Evolutionary conservation across 352 stramenopile genomes (phyloP).

Genomic region (Pythium scleroteichum): DNA sequence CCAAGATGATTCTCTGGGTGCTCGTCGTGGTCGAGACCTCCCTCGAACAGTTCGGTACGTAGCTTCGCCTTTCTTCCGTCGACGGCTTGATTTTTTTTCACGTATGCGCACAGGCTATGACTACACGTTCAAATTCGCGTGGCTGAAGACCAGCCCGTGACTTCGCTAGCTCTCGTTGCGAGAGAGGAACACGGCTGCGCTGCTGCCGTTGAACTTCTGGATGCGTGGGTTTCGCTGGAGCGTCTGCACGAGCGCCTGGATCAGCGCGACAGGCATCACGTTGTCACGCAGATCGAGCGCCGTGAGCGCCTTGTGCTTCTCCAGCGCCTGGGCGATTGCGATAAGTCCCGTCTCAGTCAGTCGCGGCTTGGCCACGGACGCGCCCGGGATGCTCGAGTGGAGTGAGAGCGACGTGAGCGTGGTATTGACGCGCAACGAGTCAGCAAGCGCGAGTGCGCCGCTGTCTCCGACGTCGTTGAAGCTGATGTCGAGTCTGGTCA

Average conservation of each 20-base stretch:
- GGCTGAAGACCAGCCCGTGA: slow-evolving; percentile 7
- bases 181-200: slow-evolving; percentile 48
- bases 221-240: slow-evolving; percentile 43
- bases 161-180: slow-evolving; percentile 32
- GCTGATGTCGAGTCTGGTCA: slow-evolving; percentile 63
- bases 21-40: slow-evolving; percentile 7
- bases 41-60: slow-evolving; percentile 20
- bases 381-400: slow-evolving; percentile 46
- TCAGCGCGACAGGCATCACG: slow-evolving; percentile 31
- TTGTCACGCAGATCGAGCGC: slow-evolving; percentile 61
- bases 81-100: not conserved
- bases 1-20: slow-evolving; percentile 25
- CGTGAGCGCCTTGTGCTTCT: slow-evolving; percentile 37
- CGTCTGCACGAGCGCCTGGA: slow-evolving; percentile 40
- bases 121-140: slow-evolving; percentile 21
- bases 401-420: slow-evolving; percentile 50
- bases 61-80: not conserved
- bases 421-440: slow-evolving; percentile 44
- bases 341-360: slow-evolving; percentile 49
- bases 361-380: slow-evolving; percentile 26
- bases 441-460: slow-evolving; percentile 41
- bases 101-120: slow-evolving; percentile 10
- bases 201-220: slow-evolving; percentile 60
- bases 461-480: slow-evolving; percentile 73
- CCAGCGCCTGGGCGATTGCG: slow-evolving; percentile 36